Conservation (phyloP, 805 yeast species). For the Candida mattraensis region DNA sequence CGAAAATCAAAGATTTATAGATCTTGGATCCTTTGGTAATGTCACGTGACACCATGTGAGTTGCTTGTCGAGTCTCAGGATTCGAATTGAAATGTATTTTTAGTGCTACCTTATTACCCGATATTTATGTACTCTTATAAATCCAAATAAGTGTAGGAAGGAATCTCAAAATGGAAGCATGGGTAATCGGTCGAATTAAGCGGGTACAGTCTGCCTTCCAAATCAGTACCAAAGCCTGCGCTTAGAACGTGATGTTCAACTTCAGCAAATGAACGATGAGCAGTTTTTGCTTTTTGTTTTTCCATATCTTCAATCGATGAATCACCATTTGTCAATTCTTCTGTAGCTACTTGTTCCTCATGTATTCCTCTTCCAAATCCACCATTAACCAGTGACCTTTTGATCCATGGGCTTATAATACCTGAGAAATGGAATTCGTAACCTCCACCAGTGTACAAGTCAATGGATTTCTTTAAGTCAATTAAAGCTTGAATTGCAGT, state of each 20-base stretch:
- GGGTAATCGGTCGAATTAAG: constrained; percentile 67
- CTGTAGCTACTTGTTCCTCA: constrained; percentile 10
- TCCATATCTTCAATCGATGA: constrained; percentile 28
- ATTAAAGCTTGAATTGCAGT: constrained; percentile 77
- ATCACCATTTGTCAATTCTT: constrained; percentile 8
- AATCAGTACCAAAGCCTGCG: constrained; percentile 18
- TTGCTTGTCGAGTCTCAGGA: too few relatives aligned
- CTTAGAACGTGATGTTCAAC: constrained; percentile 19
- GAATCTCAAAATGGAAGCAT: constrained; percentile 77
- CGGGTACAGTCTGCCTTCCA: constrained; percentile 35
- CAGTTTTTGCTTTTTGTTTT: constrained; percentile 29
- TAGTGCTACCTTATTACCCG: too few relatives aligned
- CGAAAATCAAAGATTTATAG: too few relatives aligned
- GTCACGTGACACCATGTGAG: too few relatives aligned
- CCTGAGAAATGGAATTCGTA: constrained; percentile 92
- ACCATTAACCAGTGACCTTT: constrained; percentile 68
- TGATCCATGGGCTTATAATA: constrained; percentile 81
- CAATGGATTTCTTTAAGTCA: constrained; percentile 72
- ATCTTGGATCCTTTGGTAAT: too few relatives aligned
- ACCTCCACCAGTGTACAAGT: constrained; percentile 73
- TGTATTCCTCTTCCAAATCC: constrained; percentile 61
- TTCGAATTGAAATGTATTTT: too few relatives aligned
- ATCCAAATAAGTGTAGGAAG: constrained; percentile 42
- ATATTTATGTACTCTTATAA: neutral
- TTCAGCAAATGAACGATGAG: constrained; percentile 4